Percentiles rank a stretch among this genome's conserved stretches.
These are phyloP conservation scores for Lasiosphaeriaceae sp. DNA, from an alignment of 495 filamentous ascomycete species.

Conservation along the genomic window DNA sequence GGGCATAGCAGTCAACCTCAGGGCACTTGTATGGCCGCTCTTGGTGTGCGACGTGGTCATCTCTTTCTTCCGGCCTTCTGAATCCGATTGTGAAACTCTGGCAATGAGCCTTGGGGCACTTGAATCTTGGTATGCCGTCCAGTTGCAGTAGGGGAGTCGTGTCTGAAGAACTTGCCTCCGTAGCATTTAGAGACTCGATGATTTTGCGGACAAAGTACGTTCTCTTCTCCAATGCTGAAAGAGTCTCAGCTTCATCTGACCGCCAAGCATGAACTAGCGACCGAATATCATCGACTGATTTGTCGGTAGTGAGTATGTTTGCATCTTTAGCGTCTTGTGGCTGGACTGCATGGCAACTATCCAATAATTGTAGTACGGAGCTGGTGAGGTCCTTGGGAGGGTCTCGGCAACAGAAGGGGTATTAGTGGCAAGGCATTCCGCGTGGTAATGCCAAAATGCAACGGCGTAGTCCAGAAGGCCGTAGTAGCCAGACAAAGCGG, in stretches of 20 bases:
- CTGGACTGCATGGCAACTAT: too few species aligned
- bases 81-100: not conserved
- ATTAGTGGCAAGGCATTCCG: not conserved
- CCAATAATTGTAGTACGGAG: too few species aligned
- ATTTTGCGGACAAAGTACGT: not conserved
- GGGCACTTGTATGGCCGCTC: not conserved
- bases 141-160: not conserved
- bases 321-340: too few species aligned
- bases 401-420: not conserved
- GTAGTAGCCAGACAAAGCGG: not conserved
- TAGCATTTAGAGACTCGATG: not conserved
- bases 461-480: conserved; percentile 1
- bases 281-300: not conserved
- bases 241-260: not conserved
- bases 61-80: not conserved
- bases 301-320: not conserved
- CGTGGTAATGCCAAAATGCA: not conserved
- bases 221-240: not conserved
- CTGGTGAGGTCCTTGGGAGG: not conserved
- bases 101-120: not conserved
- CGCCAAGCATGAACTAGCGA: not conserved
- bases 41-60: not conserved
- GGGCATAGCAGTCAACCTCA: not conserved
- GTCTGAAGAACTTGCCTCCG: not conserved
- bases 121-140: not conserved